phyloP scores from a whole-genome alignment of 2,329 filamentous ascomycete species.

The Penicillium brevicompactum region DNA sequence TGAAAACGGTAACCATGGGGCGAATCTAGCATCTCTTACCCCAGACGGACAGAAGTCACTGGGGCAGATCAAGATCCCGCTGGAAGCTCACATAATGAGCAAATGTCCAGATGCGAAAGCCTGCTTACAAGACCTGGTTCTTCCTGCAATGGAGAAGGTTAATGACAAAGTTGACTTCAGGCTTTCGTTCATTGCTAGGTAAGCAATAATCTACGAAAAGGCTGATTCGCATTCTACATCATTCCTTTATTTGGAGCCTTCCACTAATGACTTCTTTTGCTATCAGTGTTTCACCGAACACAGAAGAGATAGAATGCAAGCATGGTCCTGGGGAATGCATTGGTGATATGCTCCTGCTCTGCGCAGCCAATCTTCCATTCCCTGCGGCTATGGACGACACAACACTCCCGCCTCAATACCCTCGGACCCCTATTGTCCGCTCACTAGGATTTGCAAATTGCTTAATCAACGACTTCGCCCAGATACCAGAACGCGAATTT shows the following conservation, averaged over 20 bases:
- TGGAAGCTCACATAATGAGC: slow-evolving; percentile 96
- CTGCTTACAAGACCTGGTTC: slow-evolving; percentile 76
- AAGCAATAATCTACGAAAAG: slow-evolving; percentile 31
- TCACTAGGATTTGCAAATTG: slow-evolving; percentile 95
- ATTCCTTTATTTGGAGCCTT: background rate
- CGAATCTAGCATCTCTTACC: background rate
- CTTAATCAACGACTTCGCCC: slow-evolving; percentile 71
- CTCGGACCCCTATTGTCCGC: slow-evolving; percentile 71
- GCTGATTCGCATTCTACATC: background rate
- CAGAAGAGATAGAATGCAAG: slow-evolving; percentile 83
- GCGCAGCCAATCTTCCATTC: slow-evolving; percentile 69
- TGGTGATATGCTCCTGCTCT: slow-evolving; percentile 92
- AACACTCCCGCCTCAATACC: slow-evolving; percentile 54
- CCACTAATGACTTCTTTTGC: slow-evolving; percentile 5
- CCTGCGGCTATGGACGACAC: slow-evolving; percentile 26
- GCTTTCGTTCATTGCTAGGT: slow-evolving; percentile 86
- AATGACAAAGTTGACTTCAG: slow-evolving; percentile 86
- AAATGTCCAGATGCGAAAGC: slow-evolving; percentile 92
- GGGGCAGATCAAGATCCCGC: slow-evolving; percentile 57
- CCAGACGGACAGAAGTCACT: background rate
- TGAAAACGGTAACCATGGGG: background rate
- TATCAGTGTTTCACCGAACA: slow-evolving; percentile 63
- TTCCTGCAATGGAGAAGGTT: slow-evolving; percentile 83
- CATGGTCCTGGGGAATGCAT: slow-evolving; percentile 90
- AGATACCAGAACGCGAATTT: slow-evolving; percentile 77